Base-by-base conservation (phyloP, 129 eudicot species). In the Artemisia argyi region DNA sequence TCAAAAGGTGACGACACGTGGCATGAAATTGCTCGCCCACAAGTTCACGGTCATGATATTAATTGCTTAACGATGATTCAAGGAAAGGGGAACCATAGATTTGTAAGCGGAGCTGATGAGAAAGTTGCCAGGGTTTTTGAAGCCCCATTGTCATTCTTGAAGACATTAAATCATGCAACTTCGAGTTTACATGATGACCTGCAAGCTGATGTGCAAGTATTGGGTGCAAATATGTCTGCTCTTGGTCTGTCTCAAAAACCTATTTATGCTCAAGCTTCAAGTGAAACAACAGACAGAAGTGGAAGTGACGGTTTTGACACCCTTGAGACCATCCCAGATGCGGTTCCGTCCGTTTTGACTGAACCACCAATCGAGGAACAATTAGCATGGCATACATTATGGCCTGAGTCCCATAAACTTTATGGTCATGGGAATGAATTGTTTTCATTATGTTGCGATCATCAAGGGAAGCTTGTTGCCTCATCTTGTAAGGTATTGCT, bases 201-300 rank as follows among this genome's bases (percentile, higher is more conserved):
- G 73, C 96, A 84, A 70, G 73, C 26, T 53, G 92, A 82, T 67
- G 74, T 86, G 72, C 97, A 88, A 79, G 86, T 90, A 63, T 81
- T 94, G 75, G 99, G 97, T 70, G 99, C 99, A 61, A 94, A 94
- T 81, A 94, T 94, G 97, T 94, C 99, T 51, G 99, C 99, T 69
- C 90, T 94, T 75, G 99, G 99, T 22, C 78, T 94, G 69, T 94
- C 99, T 11, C 99, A 94, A 86, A 94, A 90, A 80, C 99, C 97
- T 32, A 90, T 94, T 63, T 90, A 90, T 82, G 85, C 70, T 74
- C 91, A 94, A 57, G 95, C 92, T 65, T 73, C 82, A 24, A 68
- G 81, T 32, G 91, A 86, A 69, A 52, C 81, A 11, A 42, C 75
- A 17, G 84, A 81, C 53, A 83, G 73, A 86, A 85, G 74, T 66